Conservation (phyloP, 2,329 filamentous ascomycete genomes). For the Trichoderma koningiopsis region DNA sequence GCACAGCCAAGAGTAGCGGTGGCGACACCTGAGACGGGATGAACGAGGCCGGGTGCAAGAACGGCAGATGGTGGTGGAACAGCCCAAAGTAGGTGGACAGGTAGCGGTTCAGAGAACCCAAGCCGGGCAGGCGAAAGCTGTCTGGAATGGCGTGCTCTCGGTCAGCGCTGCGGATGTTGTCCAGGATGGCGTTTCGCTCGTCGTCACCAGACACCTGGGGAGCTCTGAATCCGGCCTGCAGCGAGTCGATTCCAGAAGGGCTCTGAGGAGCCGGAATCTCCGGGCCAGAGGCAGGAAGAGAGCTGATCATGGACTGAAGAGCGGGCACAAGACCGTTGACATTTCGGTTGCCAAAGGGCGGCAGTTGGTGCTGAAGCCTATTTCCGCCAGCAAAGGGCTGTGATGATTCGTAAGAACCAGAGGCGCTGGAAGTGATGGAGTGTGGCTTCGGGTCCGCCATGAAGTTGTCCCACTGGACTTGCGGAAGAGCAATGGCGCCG, state of each 20-base stretch:
- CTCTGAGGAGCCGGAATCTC: slow-evolving; percentile 74
- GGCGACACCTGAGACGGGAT: slow-evolving; percentile 77
- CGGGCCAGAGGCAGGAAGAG: slow-evolving; percentile 67
- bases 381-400: slow-evolving; percentile 62
- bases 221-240: slow-evolving; percentile 67
- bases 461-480: slow-evolving; percentile 91
- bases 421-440: slow-evolving; percentile 67
- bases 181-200: slow-evolving; percentile 80
- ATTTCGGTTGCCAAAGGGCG: slow-evolving; percentile 67
- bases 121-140: slow-evolving; percentile 82
- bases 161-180: slow-evolving; percentile 81
- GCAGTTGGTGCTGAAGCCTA: slow-evolving; percentile 63
- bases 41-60: slow-evolving; percentile 92
- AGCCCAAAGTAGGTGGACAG: slow-evolving; percentile 94
- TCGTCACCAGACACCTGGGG: slow-evolving; percentile 84
- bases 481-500: slow-evolving; percentile 77
- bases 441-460: slow-evolving; percentile 77
- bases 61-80: slow-evolving; percentile 95
- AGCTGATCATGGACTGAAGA: slow-evolving; percentile 72
- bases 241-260: slow-evolving; percentile 67
- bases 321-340: slow-evolving; percentile 63
- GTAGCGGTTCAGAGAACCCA: slow-evolving; percentile 84
- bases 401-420: slow-evolving; percentile 69
- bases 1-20: slow-evolving; percentile 80
- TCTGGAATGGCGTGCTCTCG: slow-evolving; percentile 81